These are phyloP conservation scores for Albizia julibrissin DNA, from an alignment of 306 rosid species.

Conservation along the genomic window DNA sequence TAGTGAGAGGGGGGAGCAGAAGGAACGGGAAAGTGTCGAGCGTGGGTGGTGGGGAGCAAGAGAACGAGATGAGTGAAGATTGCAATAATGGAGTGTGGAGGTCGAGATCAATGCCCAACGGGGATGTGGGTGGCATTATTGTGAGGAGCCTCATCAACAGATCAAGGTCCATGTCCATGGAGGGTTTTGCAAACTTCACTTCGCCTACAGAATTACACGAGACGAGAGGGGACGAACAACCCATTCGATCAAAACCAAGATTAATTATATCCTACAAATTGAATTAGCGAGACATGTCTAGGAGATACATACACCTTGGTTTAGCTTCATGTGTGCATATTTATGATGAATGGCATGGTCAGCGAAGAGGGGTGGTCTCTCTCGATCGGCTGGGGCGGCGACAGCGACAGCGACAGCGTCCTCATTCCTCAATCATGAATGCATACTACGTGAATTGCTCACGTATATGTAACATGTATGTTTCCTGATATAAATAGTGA, in stretches of 20 bases:
- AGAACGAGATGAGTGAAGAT: background rate
- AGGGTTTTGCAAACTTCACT: slow-evolving; percentile 15
- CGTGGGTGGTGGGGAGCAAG: slow-evolving; percentile 46
- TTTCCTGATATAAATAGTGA: background rate
- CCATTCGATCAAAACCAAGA: background rate
- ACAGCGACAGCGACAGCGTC: background rate
- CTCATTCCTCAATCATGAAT: background rate
- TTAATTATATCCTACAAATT: background rate
- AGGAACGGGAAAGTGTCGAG: slow-evolving; percentile 66
- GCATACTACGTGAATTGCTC: background rate
- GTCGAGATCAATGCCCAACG: slow-evolving; percentile 46
- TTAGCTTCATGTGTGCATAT: background rate
- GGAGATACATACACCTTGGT: background rate
- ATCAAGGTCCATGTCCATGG: slow-evolving; percentile 78
- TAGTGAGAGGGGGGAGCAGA: slow-evolving; percentile 43
- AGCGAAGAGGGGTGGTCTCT: background rate
- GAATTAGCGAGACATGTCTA: no score
- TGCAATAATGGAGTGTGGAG: slow-evolving; percentile 29
- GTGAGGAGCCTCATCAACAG: slow-evolving; percentile 45
- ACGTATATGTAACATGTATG: background rate
- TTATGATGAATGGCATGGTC: background rate
- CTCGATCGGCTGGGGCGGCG: background rate
- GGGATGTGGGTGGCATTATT: background rate
- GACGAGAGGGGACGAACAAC: background rate
- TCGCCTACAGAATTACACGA: background rate